phyloP scores from a whole-genome alignment of 345 rosid genomes.

The Salix exigua region DNA sequence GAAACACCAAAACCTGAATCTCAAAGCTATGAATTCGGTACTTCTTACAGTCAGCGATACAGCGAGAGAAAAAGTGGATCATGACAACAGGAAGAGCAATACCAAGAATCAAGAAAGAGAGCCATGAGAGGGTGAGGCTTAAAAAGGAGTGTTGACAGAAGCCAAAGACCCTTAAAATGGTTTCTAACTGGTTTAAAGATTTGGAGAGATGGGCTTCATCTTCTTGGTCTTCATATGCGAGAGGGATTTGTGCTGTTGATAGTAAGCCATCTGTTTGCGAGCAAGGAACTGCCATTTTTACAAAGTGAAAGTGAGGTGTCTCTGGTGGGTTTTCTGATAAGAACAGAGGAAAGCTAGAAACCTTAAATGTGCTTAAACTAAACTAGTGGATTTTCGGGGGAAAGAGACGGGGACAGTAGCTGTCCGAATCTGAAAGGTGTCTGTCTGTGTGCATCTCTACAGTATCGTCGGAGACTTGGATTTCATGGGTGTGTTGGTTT shows the following conservation, averaged over 20 bases:
- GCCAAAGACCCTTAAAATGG: constrained; percentile 30
- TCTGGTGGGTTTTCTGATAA: neutral
- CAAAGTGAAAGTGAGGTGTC: neutral
- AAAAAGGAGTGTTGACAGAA: constrained; percentile 31
- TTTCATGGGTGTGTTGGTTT: no score
- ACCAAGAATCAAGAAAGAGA: constrained; percentile 34
- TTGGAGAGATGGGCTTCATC: constrained; percentile 20
- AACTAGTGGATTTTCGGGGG: neutral
- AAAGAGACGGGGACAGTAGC: neutral
- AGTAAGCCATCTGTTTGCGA: neutral
- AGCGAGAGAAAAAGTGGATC: constrained; percentile 6
- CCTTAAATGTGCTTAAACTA: neutral
- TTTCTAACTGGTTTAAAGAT: constrained; percentile 26
- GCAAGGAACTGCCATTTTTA: neutral
- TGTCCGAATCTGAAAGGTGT: neutral
- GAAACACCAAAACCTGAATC: constrained; percentile 28
- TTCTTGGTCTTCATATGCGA: neutral
- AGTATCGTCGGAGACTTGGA: no score
- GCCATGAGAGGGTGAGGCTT: constrained; percentile 28
- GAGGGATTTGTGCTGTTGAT: neutral
- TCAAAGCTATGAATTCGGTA: constrained; percentile 26
- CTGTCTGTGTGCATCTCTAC: neutral
- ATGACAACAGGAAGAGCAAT: constrained; percentile 27
- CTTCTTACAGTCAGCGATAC: constrained; percentile 11
- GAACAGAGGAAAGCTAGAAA: neutral